Conservation (phyloP, 805 yeast species). For the Komagataella pseudopastoris region DNA sequence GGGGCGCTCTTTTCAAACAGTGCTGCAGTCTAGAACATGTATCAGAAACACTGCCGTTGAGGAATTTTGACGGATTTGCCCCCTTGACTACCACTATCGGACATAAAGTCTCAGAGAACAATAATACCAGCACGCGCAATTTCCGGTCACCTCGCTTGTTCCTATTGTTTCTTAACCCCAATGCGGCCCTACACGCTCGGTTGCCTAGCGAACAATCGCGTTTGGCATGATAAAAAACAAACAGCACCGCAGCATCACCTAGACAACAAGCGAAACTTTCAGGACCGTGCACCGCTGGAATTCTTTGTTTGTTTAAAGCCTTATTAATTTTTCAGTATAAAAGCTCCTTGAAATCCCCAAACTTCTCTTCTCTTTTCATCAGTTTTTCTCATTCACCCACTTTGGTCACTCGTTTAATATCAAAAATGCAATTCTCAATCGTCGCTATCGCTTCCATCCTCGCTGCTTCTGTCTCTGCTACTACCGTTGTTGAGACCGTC, state of each 20-base stretch:
- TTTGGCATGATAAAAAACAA: background rate
- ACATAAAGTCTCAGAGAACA: background rate
- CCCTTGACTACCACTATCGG: background rate
- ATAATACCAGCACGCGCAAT: background rate
- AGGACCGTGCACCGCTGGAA: background rate
- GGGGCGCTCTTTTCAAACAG: background rate
- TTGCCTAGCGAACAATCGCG: background rate
- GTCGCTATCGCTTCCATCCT: constrained; percentile 8
- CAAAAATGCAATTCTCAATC: constrained; percentile 3
- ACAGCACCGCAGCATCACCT: background rate
- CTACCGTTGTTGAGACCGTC: constrained; percentile 19
- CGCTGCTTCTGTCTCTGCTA: constrained; percentile 16
- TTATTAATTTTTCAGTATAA: background rate
- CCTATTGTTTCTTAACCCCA: background rate
- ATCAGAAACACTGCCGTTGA: background rate
- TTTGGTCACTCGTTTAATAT: constrained; percentile 1
- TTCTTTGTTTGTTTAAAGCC: background rate
- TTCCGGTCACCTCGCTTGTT: background rate
- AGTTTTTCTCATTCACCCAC: background rate
- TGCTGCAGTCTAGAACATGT: background rate
- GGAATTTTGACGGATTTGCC: background rate
- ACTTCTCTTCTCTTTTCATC: background rate
- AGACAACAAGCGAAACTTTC: background rate
- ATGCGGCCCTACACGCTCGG: background rate
- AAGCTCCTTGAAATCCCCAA: background rate